Evolutionary conservation across 1,284 basidiomycete genomes (phyloP), one percentile per base, ranked within the genome.

Genomic region (Rhodotorula sp.): DNA sequence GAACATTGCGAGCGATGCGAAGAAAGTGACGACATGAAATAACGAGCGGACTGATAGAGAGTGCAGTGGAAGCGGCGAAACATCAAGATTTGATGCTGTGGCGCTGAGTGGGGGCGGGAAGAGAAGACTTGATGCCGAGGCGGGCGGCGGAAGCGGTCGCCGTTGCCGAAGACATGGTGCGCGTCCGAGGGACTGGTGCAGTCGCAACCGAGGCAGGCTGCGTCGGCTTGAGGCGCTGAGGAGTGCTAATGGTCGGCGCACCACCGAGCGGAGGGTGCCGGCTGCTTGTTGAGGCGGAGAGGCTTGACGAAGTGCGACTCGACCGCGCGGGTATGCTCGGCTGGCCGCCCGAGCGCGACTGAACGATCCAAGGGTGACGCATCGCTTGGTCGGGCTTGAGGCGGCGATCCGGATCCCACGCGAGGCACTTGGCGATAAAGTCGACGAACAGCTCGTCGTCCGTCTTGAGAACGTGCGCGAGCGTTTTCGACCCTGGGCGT

Each of bases 381-480:
- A 81, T 82, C 1, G 96, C 95, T 22, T 90, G 86, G 76, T 94
- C 91, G 3, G 95, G 95, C 81, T 97, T 98, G 79, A 99, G 85
- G 51, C 96, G 86, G 67, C 92, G 87, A 78, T 99, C 95, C 1
- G 96, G 96, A 82, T 99, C 96, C 96, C 95, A 99, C 22, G 91
- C 86, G 32, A 99, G 84, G 81, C 96, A 99, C 80, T 95, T 97
- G 5, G 90, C 85, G 73, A 99, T 91, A 79, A 99, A 86, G 77
- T 86, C 85, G 59, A 93, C 85, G 78, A 94, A 93, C 52, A 89
- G 86, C 68, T 94, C 91, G 77, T 95, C 92, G 69, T 90, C 90
- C 76, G 89, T 90, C 70, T 92, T 89, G 58, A 99, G 85, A 57
- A 94, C 93, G 79, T 92, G 89, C 10, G 89, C 86, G 49, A 99